Evolutionary conservation across 2,329 filamentous ascomycete genomes (phyloP).

Genomic region (Venturia effusa): DNA sequence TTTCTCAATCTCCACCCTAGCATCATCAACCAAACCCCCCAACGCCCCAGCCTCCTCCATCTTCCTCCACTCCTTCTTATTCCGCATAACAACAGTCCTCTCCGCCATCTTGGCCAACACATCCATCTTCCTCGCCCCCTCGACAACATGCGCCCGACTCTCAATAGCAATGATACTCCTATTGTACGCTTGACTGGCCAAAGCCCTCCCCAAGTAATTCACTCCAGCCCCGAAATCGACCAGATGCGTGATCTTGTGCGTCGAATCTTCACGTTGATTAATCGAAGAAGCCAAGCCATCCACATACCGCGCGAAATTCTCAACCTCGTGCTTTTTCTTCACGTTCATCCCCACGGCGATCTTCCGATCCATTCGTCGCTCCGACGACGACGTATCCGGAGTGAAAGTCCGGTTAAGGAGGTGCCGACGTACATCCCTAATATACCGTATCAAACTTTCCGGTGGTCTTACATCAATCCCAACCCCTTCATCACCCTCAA

Average conservation of each 20-base stretch:
- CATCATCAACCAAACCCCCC: slow-evolving; percentile 20
- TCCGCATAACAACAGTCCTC: slow-evolving; percentile 62
- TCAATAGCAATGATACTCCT: slow-evolving; percentile 85
- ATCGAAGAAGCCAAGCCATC: slow-evolving; percentile 41
- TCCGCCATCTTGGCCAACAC: slow-evolving; percentile 66
- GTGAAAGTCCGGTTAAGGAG: slow-evolving; percentile 53
- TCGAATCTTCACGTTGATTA: slow-evolving; percentile 3
- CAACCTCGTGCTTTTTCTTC: slow-evolving; percentile 92
- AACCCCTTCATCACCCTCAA: slow-evolving; percentile 8
- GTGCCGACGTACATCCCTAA: slow-evolving; percentile 58
- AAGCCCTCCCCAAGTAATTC: slow-evolving; percentile 82
- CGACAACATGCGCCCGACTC: slow-evolving; percentile 74
- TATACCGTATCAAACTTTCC: slow-evolving; percentile 56
- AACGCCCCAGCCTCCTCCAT: slow-evolving; percentile 30
- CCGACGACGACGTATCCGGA: background rate
- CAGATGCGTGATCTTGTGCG: slow-evolving; percentile 60
- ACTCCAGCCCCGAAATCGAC: slow-evolving; percentile 95
- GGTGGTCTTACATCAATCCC: slow-evolving; percentile 28
- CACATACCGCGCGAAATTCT: slow-evolving; percentile 80
- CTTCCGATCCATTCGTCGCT: slow-evolving; percentile 16
- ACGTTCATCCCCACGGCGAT: slow-evolving; percentile 84
- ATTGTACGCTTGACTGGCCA: slow-evolving; percentile 79
- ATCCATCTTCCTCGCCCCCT: slow-evolving; percentile 74
- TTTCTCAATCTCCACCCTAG: slow-evolving; percentile 14
- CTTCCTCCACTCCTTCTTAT: slow-evolving; percentile 66